phyloP scores from a whole-genome alignment of 306 rosid species.

The Cotoneaster glaucophyllus region DNA sequence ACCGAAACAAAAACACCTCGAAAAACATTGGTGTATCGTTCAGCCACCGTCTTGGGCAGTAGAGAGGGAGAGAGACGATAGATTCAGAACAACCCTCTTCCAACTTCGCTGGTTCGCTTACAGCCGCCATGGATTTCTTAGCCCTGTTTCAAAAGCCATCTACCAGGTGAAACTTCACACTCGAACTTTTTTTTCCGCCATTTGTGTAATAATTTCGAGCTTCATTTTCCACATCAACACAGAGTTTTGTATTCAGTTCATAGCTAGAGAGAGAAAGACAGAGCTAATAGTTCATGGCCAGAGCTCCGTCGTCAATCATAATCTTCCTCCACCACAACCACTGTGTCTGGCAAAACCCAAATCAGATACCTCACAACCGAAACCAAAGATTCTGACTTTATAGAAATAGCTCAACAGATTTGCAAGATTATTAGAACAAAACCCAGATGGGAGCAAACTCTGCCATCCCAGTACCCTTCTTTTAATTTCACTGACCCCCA shows the following conservation, averaged over 20 bases:
- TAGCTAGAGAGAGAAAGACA: neutral
- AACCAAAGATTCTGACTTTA: conserved; percentile 28
- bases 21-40: neutral
- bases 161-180: neutral
- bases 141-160: neutral
- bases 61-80: neutral
- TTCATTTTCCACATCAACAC: neutral
- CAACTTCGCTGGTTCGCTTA: neutral
- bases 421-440: conserved; percentile 46
- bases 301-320: conserved; percentile 23
- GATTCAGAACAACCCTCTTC: neutral
- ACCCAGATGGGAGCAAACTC: conserved; percentile 66
- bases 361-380: conserved; percentile 35
- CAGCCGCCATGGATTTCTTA: neutral
- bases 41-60: neutral
- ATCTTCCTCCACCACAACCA: conserved; percentile 29
- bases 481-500: conserved; percentile 49
- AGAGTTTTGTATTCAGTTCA: neutral
- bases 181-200: neutral
- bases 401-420: conserved; percentile 34
- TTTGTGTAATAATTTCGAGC: neutral
- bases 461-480: conserved; percentile 53
- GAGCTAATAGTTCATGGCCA: conserved; percentile 15
- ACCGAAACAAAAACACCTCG: neutral
- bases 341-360: conserved; percentile 7